Conservation (phyloP, 1,284 basidiomycete species). For the Puccinia coronata region DNA sequence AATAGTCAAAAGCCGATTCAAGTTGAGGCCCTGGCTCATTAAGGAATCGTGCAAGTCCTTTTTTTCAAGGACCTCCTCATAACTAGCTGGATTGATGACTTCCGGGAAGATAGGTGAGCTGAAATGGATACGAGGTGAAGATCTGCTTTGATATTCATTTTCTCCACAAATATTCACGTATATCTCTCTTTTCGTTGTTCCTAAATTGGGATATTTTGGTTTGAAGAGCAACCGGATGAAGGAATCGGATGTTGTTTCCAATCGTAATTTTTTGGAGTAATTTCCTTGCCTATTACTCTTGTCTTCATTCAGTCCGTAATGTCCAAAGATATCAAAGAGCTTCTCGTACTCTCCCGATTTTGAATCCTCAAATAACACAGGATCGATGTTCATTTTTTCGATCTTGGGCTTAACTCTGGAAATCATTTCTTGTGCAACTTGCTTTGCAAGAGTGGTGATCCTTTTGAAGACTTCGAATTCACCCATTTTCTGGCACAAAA, state of each 20-base stretch:
- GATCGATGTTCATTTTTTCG: not conserved
- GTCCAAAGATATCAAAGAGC: not conserved
- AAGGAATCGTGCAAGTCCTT: not conserved
- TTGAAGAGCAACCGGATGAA: too few relatives aligned
- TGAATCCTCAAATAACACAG: not conserved
- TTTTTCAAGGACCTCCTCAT: not conserved
- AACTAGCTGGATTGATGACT: not conserved
- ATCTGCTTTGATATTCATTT: too few relatives aligned
- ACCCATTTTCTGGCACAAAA: not conserved
- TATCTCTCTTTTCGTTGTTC: too few relatives aligned
- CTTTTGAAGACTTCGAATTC: not conserved
- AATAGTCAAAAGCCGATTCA: not conserved
- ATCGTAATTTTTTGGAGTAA: too few relatives aligned
- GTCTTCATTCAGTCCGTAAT: not conserved
- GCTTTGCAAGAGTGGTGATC: not conserved
- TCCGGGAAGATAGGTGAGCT: too few relatives aligned
- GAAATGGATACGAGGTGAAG: too few relatives aligned
- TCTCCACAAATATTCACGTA: too few relatives aligned
- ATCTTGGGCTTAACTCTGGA: not conserved
- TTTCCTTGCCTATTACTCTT: not conserved
- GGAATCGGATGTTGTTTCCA: too few relatives aligned
- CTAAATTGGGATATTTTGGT: too few relatives aligned
- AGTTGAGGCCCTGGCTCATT: not conserved
- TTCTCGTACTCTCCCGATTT: not conserved
- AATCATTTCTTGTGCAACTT: not conserved